Base-by-base conservation (phyloP, 768 basidiomycete genomes). In the Leccinum longicurvipes region DNA sequence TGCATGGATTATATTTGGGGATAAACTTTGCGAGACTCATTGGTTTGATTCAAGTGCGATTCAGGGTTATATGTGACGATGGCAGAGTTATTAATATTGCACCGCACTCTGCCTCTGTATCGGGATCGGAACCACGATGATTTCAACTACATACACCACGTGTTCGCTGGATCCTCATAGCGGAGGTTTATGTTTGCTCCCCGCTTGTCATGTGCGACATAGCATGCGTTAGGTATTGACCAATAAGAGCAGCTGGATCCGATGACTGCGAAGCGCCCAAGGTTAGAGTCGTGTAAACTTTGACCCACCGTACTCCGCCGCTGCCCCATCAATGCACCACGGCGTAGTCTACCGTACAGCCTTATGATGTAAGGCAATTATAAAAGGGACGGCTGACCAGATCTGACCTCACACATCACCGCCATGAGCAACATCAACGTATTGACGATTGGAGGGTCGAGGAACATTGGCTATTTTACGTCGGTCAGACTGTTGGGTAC, bases 1-100 rank as follows among this genome's bases (percentile, higher is more conserved):
- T 34, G 19, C 7, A 14, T 27, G 17, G 5, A 14, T 42, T 47
- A 53, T 25, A 12, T 15, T 41, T 23, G 5, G 14, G 36, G 24
- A 3, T 9, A 3, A 19, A 27, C 15, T 14, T 31, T 19, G 34
- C 3, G 5, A 44, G 6, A 10, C 15, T 19, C 27, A 23, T 34
- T 53, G 12, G 23, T 15, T 51, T 29, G 12, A n/a, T n/a, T n/a
- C n/a, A 60, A 87, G 86, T 87, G 53, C 81, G 86, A 47, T 87
- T 86, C 67, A 82, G 80, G 63, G 79, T 87, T 36, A 85, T 87
- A 47, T 79, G 79, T 47, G 84, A 87, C 58, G 78, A 85, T 62
- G 84, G 85, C 24, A 75, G 65, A 15, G 69, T 81, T 44, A 61
- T 86, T 29, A 71, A 80, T 24, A 45, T 71, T 21, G 29, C 28